Conservation (phyloP, 352 stramenopile genomes). For the Pythium phragmiticola region DNA sequence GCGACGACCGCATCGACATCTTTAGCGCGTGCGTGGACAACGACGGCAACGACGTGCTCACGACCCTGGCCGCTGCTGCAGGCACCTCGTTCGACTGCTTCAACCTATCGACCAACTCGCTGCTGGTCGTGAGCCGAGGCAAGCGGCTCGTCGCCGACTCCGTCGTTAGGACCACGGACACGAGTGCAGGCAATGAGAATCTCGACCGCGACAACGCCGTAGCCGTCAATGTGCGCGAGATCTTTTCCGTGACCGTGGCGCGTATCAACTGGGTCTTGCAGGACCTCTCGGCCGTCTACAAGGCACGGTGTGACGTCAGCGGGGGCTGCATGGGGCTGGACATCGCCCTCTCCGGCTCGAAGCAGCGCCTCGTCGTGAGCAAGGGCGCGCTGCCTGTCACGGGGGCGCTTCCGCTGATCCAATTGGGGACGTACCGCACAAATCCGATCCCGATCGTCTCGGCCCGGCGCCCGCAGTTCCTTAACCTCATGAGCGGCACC, state of each 20-base stretch:
- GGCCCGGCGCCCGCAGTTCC: too few species aligned
- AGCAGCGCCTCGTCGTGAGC: constrained; percentile 1
- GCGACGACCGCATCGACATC: background rate
- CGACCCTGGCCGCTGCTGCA: background rate
- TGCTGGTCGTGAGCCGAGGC: background rate
- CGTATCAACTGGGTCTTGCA: background rate
- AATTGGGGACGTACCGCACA: background rate
- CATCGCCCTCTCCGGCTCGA: background rate
- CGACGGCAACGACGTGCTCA: background rate
- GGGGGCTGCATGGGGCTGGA: background rate
- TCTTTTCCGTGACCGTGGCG: background rate
- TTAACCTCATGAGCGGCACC: background rate
- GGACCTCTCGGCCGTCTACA: background rate
- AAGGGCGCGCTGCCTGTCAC: background rate
- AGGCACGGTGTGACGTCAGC: background rate
- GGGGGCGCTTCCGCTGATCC: background rate
- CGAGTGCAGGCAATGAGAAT: background rate
- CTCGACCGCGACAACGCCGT: background rate
- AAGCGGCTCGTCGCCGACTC: background rate
- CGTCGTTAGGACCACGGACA: background rate
- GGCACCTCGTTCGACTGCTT: background rate
- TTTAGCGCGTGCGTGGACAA: background rate
- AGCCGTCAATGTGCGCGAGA: background rate
- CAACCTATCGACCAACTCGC: background rate
- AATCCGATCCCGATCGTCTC: background rate